Base-by-base conservation (phyloP, 768 basidiomycete genomes). In the Clathrus columnatus region DNA sequence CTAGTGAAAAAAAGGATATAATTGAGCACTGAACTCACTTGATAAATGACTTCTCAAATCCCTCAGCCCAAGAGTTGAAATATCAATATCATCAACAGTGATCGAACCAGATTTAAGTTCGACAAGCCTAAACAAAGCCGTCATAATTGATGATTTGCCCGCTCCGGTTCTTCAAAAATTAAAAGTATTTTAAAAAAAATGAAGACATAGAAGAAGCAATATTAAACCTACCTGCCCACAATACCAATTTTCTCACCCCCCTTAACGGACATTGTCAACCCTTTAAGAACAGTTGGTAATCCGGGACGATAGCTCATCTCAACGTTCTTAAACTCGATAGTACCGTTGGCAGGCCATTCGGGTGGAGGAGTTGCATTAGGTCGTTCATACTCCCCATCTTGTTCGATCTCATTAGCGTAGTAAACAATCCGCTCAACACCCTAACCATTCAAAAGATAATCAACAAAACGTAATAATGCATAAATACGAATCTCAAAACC, bases 161-260 rank as follows among this genome's bases (percentile, higher is more conserved):
- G 91, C 91, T 48, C 91, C 91, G 17, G 91, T 92, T 7, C 70
- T 69, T 16, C 29, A 49, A 18, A 48, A 51, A 16, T n/a, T 44
- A 51, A 51, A 58, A 8, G 52, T 20, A 20, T 11, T 27, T 51
- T 45, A 32, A 48, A 30, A 43, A 49, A 18, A 53, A 30, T 20
- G 41, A 36, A 46, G 18, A 14, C 18, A 58, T 55, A 30, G 27
- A 44, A 47, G 20, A 8, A n/a, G n/a, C n/a, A n/a, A n/a, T n/a
- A n/a, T n/a, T n/a, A n/a, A n/a, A 55, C 69, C 1, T 63, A 77
- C 67, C 81, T 62, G 21, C 91, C 91, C 47, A 95, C 87, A 51
- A 95, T 87, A 26, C 93, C 93, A 60, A 98, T 83, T 71, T 95
- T 94, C 71, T 97, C 93, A 4, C 87, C 87, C 0, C 80, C 80